Base-by-base conservation (phyloP, 345 rosid species). In the Pistacia integerrima region DNA sequence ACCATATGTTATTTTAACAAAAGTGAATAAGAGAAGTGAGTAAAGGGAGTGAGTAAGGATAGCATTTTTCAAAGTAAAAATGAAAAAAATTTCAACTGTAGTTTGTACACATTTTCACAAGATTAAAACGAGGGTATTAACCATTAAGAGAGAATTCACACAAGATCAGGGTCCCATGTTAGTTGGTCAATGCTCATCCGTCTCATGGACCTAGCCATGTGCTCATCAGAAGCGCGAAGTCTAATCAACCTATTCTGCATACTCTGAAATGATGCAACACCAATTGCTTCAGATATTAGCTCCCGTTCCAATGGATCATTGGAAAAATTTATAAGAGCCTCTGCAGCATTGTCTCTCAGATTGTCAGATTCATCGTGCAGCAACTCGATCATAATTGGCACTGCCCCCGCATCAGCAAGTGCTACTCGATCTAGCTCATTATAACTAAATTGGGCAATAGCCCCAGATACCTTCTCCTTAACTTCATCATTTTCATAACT, bases 401-500 rank as follows among this genome's bases (percentile, higher is more conserved):
- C 75, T 69, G 81, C 81, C 67, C 88, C 84, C 0, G 88, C 83
- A 52, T 80, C 85, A 44, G 75, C 76, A 62, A 90, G 82, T 18
- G 87, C 84, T 71, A 25, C 79, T 51, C 90, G 91, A 68, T 87
- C 83, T 4, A 38, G 62, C 71, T 77, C 75, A 3, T 85, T 74
- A 49, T 86, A 85, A 79, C 94, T 87, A 81, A 90, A 69, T 81
- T 84, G 87, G 62, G 91, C 76, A 71, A 89, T 74, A 75, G 87
- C 88, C 52, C 88, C 84, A 5, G 88, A 81, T 0, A 82, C 87
- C 68, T 76, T 87, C 76, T 85, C 91, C 82, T 77, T 86, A 49
- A 83, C 81, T 33, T 88, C 90, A 49, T 67, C 70, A 20, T 74
- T 82, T 56, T 79, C 88, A 70, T 70, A 80, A 49, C 85, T 73